Base-by-base conservation (phyloP, 805 yeast genomes). In the Yamadazyma sp. region DNA sequence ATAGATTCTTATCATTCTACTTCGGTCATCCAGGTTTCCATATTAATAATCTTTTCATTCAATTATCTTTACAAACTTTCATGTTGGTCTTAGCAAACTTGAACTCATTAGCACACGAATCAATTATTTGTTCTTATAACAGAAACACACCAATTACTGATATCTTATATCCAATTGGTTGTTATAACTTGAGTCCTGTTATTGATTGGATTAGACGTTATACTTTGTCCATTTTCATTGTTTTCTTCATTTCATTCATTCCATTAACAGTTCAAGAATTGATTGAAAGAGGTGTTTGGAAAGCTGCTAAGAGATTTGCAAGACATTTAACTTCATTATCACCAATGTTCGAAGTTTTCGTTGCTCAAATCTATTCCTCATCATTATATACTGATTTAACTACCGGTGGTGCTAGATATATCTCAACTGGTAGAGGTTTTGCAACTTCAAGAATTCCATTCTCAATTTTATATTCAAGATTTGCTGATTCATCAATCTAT, bases 21-120 rank as follows among this genome's bases (percentile, higher is more conserved):
- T 85, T 82, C 55, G 94, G 91, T 1, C 94, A 85, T 50, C 88
- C 93, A 1, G 94, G 94, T 14, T 85, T 85, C 64, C 94, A 85
- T 53, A 64, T 84, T 55, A 85, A 85, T 55, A 84, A 85, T 55
- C 77, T 82, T 37, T 80, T 82, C 49, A 83, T 85, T 53, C 73
- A 81, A 43, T 60, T 82, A 19, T 82, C 93, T 1, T 69, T 66
- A 41, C 68, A 66, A 49, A 52, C 58, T 32, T 65, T 84, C 35
- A 73, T 81, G 51, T 61, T 83, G 62, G 78, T 80, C 35, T 60
- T 79, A 51, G 55, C 79, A 14, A 82, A 83, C 58, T 60, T 83
- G 51, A 79, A 82, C 12, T 71, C 85, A 0, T 58, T 85, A 39
- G 74, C 82, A 8, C 73, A 75, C 37, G 82, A 76, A 42, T 70